Evolutionary conservation across 1,284 basidiomycete genomes (phyloP).

Genomic region (Thecaphora frezii): DNA sequence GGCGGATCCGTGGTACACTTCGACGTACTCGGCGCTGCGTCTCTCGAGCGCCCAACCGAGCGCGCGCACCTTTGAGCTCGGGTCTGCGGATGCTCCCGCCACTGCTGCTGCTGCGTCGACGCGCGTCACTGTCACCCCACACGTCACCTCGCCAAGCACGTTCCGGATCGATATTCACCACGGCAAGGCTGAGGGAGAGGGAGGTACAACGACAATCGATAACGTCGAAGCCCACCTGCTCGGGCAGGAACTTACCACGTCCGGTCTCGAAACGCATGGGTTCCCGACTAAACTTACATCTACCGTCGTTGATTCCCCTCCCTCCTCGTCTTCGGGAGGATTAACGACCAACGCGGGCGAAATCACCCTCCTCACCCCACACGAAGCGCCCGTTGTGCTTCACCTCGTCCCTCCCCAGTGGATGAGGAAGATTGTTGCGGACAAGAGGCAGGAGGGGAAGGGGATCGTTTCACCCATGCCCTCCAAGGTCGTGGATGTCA

Average conservation of each 20-base stretch:
- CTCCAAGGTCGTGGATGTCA: conserved; percentile 69
- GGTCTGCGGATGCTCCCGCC: neutral
- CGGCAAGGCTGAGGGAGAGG: no score
- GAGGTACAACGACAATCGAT: no score
- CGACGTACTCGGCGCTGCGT: neutral
- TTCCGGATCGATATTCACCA: no score
- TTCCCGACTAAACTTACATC: no score
- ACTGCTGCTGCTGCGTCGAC: neutral
- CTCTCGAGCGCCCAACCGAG: conserved; percentile 1
- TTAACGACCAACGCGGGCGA: no score
- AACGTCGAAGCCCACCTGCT: no score
- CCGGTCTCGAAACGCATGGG: no score
- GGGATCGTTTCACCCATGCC: conserved; percentile 27
- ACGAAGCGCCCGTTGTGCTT: neutral
- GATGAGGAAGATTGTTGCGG: conserved; percentile 1
- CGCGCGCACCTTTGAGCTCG: neutral
- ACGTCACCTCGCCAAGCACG: no score
- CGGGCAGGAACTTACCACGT: no score
- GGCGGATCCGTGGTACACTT: neutral
- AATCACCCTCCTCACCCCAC: conserved; percentile 1
- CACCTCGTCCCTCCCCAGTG: neutral
- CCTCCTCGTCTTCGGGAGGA: no score
- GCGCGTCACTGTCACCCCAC: no score
- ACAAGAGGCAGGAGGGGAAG: neutral
- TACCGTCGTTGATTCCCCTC: no score